Conservation (phyloP, 108 stramenopile species). For the Pseudonitzschia multiseries region DNA sequence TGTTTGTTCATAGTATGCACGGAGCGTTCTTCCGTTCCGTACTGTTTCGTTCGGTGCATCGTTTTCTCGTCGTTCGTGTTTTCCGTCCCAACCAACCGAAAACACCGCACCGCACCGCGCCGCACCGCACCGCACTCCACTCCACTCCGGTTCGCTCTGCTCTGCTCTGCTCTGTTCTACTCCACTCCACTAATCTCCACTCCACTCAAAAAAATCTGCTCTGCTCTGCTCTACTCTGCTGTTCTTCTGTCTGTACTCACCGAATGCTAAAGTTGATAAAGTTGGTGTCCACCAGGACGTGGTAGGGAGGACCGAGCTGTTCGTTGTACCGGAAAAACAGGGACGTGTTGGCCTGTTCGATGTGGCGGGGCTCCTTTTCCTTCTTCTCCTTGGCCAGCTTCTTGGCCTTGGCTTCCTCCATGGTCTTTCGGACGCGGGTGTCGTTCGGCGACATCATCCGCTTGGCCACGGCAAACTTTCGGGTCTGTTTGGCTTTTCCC, state of each 20-base stretch:
- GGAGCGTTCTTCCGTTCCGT: no score
- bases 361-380: conserved; percentile 67
- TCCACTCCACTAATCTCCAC: no score
- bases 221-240: no score
- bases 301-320: conserved; percentile 97
- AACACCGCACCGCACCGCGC: not conserved
- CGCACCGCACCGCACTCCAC: not conserved
- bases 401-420: conserved; percentile 59
- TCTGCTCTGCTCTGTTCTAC: no score
- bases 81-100: no score
- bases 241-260: no score
- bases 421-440: conserved; percentile 77
- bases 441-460: conserved; percentile 90
- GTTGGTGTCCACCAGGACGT: conserved; percentile 98
- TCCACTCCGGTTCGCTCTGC: no score
- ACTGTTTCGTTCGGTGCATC: no score
- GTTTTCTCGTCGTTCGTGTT: no score
- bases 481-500: conserved; percentile 92
- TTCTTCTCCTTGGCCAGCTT: conserved; percentile 49
- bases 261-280: conserved; percentile 98
- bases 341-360: conserved; percentile 86
- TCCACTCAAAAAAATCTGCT: no score
- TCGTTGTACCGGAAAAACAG: conserved; percentile 98
- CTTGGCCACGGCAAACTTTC: conserved; percentile 93
- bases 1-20: no score